Evolutionary conservation across 805 yeast species (phyloP).

Genomic region (Nakazawaea ernobii): DNA sequence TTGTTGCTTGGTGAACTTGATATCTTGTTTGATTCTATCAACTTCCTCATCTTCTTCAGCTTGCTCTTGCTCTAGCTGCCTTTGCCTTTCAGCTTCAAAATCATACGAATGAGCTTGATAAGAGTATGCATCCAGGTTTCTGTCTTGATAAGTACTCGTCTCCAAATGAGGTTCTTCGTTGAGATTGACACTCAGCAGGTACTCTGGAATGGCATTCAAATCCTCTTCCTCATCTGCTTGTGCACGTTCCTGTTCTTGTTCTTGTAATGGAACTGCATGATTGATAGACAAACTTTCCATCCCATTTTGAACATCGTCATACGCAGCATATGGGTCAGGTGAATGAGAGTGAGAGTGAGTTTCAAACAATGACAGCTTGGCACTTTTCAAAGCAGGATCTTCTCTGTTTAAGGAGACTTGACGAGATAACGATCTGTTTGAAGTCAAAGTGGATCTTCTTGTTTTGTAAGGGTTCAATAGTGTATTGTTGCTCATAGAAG

Average conservation of each 20-base stretch:
- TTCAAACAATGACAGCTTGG: background rate
- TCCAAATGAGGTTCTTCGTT: background rate
- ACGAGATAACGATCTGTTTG: background rate
- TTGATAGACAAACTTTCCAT: background rate
- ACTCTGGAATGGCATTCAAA: slow-evolving; percentile 24
- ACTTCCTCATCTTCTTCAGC: slow-evolving; percentile 77
- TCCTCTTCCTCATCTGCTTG: slow-evolving; percentile 24
- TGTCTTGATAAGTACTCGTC: background rate
- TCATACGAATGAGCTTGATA: background rate
- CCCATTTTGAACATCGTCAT: background rate
- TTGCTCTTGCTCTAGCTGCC: slow-evolving; percentile 19
- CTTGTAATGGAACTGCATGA: background rate
- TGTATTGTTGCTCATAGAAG: slow-evolving; percentile 6
- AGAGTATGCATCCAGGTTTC: background rate
- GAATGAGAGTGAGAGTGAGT: background rate
- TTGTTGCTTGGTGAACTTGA: slow-evolving; percentile 78
- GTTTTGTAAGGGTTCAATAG: slow-evolving; percentile 1
- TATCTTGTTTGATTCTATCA: slow-evolving; percentile 78
- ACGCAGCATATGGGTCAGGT: background rate
- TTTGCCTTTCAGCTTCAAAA: slow-evolving; percentile 20
- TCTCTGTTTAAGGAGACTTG: background rate
- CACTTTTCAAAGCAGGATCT: background rate
- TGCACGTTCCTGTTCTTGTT: background rate
- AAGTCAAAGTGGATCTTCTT: slow-evolving; percentile 3
- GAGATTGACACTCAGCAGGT: background rate